Percentiles rank a stretch among this genome's conserved stretches.
Evolutionary conservation across 1,139 yeast species (phyloP).

Genomic region (Blastobotrys persicus): DNA sequence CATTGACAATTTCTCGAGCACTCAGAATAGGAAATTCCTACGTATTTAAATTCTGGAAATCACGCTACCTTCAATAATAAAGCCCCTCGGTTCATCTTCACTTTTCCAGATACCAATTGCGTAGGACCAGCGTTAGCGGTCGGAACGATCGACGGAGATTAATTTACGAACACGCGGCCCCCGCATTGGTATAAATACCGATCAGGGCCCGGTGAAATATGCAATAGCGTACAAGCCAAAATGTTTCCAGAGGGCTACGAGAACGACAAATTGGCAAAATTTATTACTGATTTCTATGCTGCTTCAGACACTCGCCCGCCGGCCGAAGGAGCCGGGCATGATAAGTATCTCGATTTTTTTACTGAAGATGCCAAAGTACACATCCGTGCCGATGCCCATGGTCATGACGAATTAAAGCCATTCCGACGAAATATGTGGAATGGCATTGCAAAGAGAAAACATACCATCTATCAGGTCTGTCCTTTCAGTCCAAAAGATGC

Average conservation of each 20-base stretch:
- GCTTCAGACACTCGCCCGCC: slow-evolving; percentile 5
- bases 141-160: not conserved
- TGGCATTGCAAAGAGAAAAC: not conserved
- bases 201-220: not conserved
- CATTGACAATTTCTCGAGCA: too few species aligned
- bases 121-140: not conserved
- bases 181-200: not conserved
- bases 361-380: slow-evolving; percentile 1
- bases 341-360: not conserved
- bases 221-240: too few species aligned
- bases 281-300: not conserved
- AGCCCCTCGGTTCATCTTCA: too few species aligned
- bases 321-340: not conserved
- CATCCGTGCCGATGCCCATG: not conserved
- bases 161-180: not conserved
- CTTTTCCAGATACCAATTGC: not conserved
- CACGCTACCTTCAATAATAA: too few species aligned
- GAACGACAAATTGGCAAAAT: not conserved
- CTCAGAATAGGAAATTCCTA: too few species aligned
- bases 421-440: slow-evolving; percentile 1
- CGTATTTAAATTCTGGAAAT: too few species aligned
- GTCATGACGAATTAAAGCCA: not conserved
- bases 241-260: not conserved
- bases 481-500: not conserved
- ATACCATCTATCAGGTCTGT: slow-evolving; percentile 3